Evolutionary conservation across 2,329 filamentous ascomycete genomes (phyloP).

Genomic region (Aspergillus sp.): DNA sequence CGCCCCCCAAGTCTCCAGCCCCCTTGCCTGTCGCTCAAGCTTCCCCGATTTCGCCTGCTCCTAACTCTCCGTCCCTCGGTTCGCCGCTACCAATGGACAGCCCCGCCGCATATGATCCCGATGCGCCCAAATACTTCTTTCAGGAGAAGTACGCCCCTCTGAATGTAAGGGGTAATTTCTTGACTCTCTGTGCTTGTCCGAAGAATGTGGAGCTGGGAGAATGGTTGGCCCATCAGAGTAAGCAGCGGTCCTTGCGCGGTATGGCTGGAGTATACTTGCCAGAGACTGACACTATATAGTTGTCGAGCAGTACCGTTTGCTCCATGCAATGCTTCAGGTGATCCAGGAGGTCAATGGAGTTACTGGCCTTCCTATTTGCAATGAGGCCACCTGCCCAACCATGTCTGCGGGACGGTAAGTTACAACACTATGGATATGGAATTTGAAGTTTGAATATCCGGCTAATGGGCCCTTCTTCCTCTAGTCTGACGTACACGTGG

Average conservation of each 20-base stretch:
- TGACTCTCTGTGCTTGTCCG: slow-evolving; percentile 86
- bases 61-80: slow-evolving; percentile 35
- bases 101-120: slow-evolving; percentile 32
- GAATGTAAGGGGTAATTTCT: slow-evolving; percentile 95
- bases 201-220: slow-evolving; percentile 91
- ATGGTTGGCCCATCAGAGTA: slow-evolving; percentile 94
- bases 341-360: slow-evolving; percentile 80
- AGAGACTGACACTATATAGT: slow-evolving; percentile 46
- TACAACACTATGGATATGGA: not conserved
- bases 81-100: slow-evolving; percentile 32
- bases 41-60: slow-evolving; percentile 23
- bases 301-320: slow-evolving; percentile 83
- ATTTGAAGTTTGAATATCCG: not conserved
- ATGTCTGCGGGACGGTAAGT: slow-evolving; percentile 93
- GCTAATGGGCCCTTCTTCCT: slow-evolving; percentile 12
- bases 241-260: slow-evolving; percentile 22
- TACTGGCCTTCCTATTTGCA: slow-evolving; percentile 70
- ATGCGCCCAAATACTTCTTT: slow-evolving; percentile 45
- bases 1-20: slow-evolving; percentile 31
- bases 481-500: slow-evolving; percentile 91
- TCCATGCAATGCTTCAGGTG: slow-evolving; percentile 83
- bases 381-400: slow-evolving; percentile 71
- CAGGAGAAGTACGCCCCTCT: slow-evolving; percentile 60
- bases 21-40: slow-evolving; percentile 23
- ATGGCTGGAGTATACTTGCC: not conserved